phyloP scores from a whole-genome alignment of 768 basidiomycete genomes.

The Nidularia pulvinata region DNA sequence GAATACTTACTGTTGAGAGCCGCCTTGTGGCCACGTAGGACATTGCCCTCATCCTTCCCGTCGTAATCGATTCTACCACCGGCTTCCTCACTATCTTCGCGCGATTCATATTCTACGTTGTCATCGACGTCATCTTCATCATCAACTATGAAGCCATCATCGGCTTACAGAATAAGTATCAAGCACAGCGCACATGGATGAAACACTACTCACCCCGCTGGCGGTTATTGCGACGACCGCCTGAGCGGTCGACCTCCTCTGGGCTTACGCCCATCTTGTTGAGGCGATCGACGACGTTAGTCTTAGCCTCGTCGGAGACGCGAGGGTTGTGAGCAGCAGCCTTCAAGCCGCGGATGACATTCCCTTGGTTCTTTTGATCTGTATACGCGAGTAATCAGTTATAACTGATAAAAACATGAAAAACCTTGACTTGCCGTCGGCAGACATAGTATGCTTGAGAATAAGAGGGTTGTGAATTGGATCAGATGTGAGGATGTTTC shows the following conservation, averaged over 20 bases:
- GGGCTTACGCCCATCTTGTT: slow-evolving; percentile 20
- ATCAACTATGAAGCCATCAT: too few species aligned
- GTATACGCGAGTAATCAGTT: not conserved
- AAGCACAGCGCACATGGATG: too few species aligned
- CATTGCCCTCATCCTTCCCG: not conserved
- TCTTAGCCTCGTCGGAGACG: slow-evolving; percentile 46
- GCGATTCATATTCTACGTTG: too few species aligned
- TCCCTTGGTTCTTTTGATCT: slow-evolving; percentile 27
- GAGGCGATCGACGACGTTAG: slow-evolving; percentile 36
- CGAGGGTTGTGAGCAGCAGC: slow-evolving; percentile 48
- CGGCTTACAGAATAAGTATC: too few species aligned
- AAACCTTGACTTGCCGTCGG: too few species aligned
- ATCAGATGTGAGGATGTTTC: too few species aligned
- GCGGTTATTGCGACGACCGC: not conserved
- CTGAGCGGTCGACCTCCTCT: not conserved
- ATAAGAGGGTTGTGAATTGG: too few species aligned
- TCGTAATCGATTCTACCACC: not conserved
- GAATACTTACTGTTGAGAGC: not conserved
- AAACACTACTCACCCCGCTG: too few species aligned
- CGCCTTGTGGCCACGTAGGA: not conserved
- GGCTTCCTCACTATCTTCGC: too few species aligned
- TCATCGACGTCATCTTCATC: too few species aligned
- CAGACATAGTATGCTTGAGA: too few species aligned
- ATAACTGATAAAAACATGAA: too few species aligned
- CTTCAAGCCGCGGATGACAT: slow-evolving; percentile 50